A percentile compares a stretch with the other conserved stretches of the same genome.
These are phyloP conservation scores for Dillenia turbinata DNA, from an alignment of 164 flowering plant genomes.

Conservation along the genomic window DNA sequence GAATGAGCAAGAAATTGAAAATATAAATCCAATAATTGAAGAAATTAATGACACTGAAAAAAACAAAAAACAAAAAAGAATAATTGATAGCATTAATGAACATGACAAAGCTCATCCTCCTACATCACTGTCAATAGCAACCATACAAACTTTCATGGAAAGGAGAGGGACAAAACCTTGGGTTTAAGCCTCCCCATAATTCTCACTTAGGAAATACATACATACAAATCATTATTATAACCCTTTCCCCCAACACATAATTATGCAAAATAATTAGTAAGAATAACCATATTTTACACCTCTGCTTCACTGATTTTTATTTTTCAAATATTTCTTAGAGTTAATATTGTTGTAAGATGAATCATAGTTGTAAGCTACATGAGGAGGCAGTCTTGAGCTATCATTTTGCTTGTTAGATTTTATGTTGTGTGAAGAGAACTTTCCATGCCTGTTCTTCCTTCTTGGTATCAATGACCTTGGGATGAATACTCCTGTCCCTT, in stretches of 20 bases:
- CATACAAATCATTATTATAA: background rate
- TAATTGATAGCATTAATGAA: constrained; percentile 1
- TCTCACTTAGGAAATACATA: background rate
- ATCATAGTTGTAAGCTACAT: constrained; percentile 9
- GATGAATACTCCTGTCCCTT: constrained; percentile 92
- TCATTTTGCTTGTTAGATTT: constrained; percentile 33
- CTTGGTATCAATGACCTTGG: constrained; percentile 55
- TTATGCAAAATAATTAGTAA: background rate
- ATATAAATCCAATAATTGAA: too few species aligned
- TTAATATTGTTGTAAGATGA: constrained; percentile 19
- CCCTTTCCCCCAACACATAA: too few species aligned
- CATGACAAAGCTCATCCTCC: constrained; percentile 8
- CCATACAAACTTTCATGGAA: constrained; percentile 7
- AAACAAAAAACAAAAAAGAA: background rate
- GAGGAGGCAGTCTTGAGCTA: constrained; percentile 21
- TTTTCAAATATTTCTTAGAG: constrained; percentile 16
- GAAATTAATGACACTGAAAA: background rate
- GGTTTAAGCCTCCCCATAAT: constrained; percentile 2
- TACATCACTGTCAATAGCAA: constrained; percentile 5
- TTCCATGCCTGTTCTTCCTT: constrained; percentile 58
- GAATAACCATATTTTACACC: constrained; percentile 8
- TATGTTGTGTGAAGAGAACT: constrained; percentile 24
- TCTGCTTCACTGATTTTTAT: too few species aligned
- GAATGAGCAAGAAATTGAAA: too few species aligned
- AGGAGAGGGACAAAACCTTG: constrained; percentile 12